Evolutionary conservation across 108 stramenopile species (phyloP).

Genomic region (Skeletonema marinoi): DNA sequence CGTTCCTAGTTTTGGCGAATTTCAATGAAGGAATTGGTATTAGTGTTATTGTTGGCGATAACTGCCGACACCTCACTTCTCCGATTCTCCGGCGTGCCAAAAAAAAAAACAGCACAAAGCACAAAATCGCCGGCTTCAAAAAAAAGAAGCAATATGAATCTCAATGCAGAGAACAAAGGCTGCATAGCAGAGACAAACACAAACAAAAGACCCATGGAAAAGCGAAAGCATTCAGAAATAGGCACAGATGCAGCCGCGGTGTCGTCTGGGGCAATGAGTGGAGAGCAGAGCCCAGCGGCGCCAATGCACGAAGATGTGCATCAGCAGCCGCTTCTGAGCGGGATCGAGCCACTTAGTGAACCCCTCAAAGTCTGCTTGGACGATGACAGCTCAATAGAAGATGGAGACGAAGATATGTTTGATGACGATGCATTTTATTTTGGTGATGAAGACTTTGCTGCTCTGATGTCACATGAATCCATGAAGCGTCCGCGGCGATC

Average conservation of each 20-base stretch:
- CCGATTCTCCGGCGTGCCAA: neutral
- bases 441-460: slow-evolving; percentile 51
- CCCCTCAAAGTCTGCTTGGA: slow-evolving; percentile 51
- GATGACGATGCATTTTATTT: slow-evolving; percentile 52
- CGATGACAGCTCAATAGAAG: slow-evolving; percentile 50
- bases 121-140: neutral
- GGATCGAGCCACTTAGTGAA: slow-evolving; percentile 15
- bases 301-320: neutral
- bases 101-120: neutral
- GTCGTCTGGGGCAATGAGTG: neutral
- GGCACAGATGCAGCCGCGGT: neutral
- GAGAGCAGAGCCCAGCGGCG: neutral
- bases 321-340: slow-evolving; percentile 1
- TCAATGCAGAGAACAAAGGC: neutral
- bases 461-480: slow-evolving; percentile 35
- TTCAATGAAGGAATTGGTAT: no score
- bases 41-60: no score
- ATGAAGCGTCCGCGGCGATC: slow-evolving; percentile 12
- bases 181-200: neutral
- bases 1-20: neutral
- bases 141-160: neutral
- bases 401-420: slow-evolving; percentile 50
- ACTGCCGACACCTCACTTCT: neutral
- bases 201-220: neutral
- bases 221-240: neutral